Evolutionary conservation across 257 asterid species (phyloP).

Genomic region (Thymus mandschuricus): DNA sequence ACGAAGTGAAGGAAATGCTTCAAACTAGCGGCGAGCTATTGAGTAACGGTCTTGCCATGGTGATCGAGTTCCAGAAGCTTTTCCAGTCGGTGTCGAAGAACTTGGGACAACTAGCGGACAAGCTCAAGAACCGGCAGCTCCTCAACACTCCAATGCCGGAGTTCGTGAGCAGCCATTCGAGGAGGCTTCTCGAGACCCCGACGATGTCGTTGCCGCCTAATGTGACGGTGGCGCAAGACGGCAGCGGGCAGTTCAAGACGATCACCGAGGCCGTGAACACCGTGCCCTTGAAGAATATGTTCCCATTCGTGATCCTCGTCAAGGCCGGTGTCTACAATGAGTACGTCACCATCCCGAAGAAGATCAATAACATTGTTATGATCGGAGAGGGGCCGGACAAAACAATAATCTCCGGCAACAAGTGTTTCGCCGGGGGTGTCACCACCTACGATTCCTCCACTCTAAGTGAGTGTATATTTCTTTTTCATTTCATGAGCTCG

Average conservation of each 20-base stretch:
- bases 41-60: constrained; percentile 61
- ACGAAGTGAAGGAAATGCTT: constrained; percentile 55
- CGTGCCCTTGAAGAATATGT: constrained; percentile 36
- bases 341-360: constrained; percentile 40
- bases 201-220: constrained; percentile 36
- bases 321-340: constrained; percentile 71
- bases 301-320: constrained; percentile 42
- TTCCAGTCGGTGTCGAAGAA: constrained; percentile 29
- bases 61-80: constrained; percentile 42
- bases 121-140: constrained; percentile 33
- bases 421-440: constrained; percentile 42
- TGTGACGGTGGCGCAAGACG: constrained; percentile 65
- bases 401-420: constrained; percentile 55
- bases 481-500: neutral
- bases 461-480: constrained; percentile 37
- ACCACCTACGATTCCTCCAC: constrained; percentile 53
- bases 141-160: constrained; percentile 8
- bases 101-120: constrained; percentile 34
- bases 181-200: constrained; percentile 31
- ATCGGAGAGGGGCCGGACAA: constrained; percentile 70
- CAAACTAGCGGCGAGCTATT: constrained; percentile 43
- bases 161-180: constrained; percentile 14
- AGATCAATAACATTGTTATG: constrained; percentile 41
- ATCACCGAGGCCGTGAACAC: constrained; percentile 49
- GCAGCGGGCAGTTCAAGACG: constrained; percentile 55